phyloP scores from a whole-genome alignment of 768 basidiomycete species.

The Podaxis rugospora region DNA sequence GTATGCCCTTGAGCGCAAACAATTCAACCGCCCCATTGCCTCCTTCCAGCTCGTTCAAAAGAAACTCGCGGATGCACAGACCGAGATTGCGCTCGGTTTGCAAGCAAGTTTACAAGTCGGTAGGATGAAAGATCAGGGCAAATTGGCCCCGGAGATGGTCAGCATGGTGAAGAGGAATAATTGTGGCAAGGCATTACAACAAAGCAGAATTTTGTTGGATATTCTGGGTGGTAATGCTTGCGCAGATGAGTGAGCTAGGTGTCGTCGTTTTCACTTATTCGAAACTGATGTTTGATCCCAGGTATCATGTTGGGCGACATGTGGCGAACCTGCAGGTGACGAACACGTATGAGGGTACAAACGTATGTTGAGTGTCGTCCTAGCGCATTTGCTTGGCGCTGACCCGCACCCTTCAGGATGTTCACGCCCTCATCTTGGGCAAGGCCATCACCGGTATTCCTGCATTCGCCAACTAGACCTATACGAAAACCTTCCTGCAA shows the following conservation, averaged over 20 bases:
- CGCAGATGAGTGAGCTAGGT: slow-evolving; percentile 77
- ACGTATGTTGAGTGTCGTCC: slow-evolving; percentile 35
- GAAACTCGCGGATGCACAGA: slow-evolving; percentile 93
- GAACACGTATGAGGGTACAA: slow-evolving; percentile 87
- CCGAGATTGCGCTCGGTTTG: slow-evolving; percentile 76
- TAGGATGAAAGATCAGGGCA: slow-evolving; percentile 76
- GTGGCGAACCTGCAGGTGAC: slow-evolving; percentile 94
- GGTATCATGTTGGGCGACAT: slow-evolving; percentile 93
- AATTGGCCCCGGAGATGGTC: slow-evolving; percentile 85
- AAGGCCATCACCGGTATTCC: slow-evolving; percentile 88
- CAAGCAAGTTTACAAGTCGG: slow-evolving; percentile 78
- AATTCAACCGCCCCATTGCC: slow-evolving; percentile 86
- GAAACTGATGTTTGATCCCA: slow-evolving; percentile 23
- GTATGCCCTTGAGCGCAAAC: slow-evolving; percentile 86
- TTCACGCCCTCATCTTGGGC: slow-evolving; percentile 89
- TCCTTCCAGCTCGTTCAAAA: slow-evolving; percentile 98
- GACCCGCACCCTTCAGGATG: slow-evolving; percentile 48
- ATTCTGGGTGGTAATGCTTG: slow-evolving; percentile 93
- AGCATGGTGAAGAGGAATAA: slow-evolving; percentile 95
- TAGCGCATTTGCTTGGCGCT: neutral
- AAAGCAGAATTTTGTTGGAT: slow-evolving; percentile 78
- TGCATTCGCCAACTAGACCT: slow-evolving; percentile 65
- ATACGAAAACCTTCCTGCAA: neutral
- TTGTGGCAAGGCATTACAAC: slow-evolving; percentile 87
- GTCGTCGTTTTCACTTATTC: neutral